Evolutionary conservation across 2,329 filamentous ascomycete genomes (phyloP).

Genomic region (Colletotrichum australisinense): DNA sequence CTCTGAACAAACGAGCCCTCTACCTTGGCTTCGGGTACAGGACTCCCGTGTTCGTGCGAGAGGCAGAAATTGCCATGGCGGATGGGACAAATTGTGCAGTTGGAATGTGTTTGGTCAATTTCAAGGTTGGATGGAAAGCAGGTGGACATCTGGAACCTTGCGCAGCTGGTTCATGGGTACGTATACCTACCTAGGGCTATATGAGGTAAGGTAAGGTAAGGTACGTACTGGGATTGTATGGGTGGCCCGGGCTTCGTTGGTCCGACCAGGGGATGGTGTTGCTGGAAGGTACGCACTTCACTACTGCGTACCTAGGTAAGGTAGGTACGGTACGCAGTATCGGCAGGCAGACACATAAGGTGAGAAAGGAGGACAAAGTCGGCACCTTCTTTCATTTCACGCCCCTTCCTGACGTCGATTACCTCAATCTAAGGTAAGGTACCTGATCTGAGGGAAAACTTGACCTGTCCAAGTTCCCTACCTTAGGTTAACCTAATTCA

Average conservation of each 20-base stretch:
- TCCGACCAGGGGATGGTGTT: background rate
- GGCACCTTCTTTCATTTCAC: background rate
- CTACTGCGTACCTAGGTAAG: too few species aligned
- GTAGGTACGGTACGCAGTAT: too few species aligned
- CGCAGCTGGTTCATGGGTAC: conserved; percentile 2
- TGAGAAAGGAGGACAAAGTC: background rate
- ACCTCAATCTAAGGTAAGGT: too few species aligned
- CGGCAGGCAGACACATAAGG: too few species aligned
- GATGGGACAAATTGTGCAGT: background rate
- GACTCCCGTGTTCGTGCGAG: background rate
- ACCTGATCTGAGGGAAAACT: too few species aligned
- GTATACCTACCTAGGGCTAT: background rate
- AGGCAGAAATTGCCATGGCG: background rate
- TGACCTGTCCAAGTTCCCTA: background rate
- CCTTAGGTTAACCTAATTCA: background rate
- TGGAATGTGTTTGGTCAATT: background rate
- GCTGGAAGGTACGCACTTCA: too few species aligned
- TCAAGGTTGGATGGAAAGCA: background rate
- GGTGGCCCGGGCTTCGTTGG: background rate
- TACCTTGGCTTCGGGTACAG: background rate
- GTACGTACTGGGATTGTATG: background rate
- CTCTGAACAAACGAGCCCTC: background rate
- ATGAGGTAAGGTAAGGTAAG: background rate
- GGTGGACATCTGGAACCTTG: background rate
- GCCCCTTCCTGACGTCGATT: background rate